Percentiles rank a stretch among this genome's conserved stretches.
phyloP scores from a whole-genome alignment of 75 land plant species.

The Pinus taeda region DNA sequence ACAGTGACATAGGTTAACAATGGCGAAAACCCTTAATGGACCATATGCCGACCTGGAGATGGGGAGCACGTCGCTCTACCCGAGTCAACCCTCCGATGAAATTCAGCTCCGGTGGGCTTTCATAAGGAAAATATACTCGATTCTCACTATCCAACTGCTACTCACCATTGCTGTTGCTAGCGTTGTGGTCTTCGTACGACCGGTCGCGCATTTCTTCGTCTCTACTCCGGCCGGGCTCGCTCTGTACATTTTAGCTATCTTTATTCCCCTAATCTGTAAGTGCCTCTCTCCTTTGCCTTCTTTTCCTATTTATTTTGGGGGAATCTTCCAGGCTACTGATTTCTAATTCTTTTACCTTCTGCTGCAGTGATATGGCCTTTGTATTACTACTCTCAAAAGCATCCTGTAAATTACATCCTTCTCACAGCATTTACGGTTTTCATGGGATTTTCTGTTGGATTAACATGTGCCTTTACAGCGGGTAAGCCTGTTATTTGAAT shows the following conservation, averaged over 20 bases:
- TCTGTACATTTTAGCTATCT: conserved; percentile 25
- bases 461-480: not conserved
- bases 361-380: conserved; percentile 12
- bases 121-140: conserved; percentile 78
- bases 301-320: too few relatives aligned
- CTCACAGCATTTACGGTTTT: conserved; percentile 10
- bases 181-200: conserved; percentile 46
- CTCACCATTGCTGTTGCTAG: conserved; percentile 66
- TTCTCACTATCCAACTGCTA: conserved; percentile 58
- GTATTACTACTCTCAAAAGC: conserved; percentile 13
- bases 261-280: too few relatives aligned
- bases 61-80: too few relatives aligned
- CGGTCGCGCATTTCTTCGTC: conserved; percentile 29
- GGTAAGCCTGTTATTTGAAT: not conserved
- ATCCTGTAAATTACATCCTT: conserved; percentile 17
- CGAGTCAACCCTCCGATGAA: too few relatives aligned
- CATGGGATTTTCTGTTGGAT: conserved; percentile 11
- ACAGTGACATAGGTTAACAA: too few relatives aligned
- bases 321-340: too few relatives aligned
- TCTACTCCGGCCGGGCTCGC: conserved; percentile 37
- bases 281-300: too few relatives aligned
- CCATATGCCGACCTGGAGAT: too few relatives aligned
- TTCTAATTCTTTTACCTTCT: too few relatives aligned
- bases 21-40: too few relatives aligned
- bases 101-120: conserved; percentile 58